Evolutionary conservation across 129 eudicot species (phyloP), one percentile per base, ranked within the genome.

Genomic region (Apium graveolens): DNA sequence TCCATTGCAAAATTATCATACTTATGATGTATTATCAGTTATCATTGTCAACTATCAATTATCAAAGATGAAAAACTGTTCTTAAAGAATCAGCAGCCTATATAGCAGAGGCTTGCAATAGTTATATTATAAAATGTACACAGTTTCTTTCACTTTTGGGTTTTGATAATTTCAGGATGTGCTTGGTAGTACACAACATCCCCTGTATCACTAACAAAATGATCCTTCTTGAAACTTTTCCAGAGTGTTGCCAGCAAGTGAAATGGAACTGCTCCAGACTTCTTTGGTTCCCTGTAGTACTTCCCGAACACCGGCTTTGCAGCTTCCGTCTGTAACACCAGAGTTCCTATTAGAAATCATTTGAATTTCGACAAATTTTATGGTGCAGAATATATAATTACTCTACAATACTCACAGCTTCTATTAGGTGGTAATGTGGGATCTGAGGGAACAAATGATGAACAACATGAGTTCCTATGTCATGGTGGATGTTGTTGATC

Each of bases 371-470:
- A 72, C 13, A 24, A n/a, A 29, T 13, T 60, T 29, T 82, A 32
- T 21, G 34, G 78, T 34, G 75, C 63, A 71, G 43, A 48, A 81
- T 29, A 81, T 29, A 18, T 31, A 29, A 42, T 53, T 20, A 31
- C 48, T 45, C 35, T 27, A 82, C 24, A 45, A 82, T 38, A 68
- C 81, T 57, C 72, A 85, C 99, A 18, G 99, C 99, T 89, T 96
- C 97, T 5, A 90, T 73, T 31, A 96, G 86, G 82, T 96, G 89
- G 79, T 96, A 96, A 82, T 96, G 99, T 46, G 99, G 99, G 87
- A 96, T 96, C 79, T 96, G 99, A 41, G 99, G 99, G 90, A 96
- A 96, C 81, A 96, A 95, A 84, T 92, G 99, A 74, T 96, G 99
- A 12, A 96, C 82, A 41, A 96, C 99, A 75, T 96, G 99, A 3